Evolutionary conservation across 2,329 filamentous ascomycete species (phyloP).

Genomic region (Monosporascus sp.): DNA sequence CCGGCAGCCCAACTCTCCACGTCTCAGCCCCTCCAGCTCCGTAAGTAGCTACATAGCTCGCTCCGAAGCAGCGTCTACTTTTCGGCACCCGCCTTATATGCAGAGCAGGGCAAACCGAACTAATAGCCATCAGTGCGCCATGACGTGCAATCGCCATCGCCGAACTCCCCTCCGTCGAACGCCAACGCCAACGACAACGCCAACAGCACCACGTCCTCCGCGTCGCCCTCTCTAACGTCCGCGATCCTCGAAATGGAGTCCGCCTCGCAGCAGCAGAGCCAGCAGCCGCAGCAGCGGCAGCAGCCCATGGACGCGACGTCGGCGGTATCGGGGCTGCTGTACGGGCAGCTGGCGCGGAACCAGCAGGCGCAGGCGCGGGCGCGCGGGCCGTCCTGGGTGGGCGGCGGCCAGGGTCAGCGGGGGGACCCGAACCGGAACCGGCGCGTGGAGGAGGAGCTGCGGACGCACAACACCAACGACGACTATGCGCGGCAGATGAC

Average conservation of each 20-base stretch:
- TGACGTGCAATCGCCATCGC: slow-evolving; percentile 5
- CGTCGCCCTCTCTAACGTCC: slow-evolving; percentile 5
- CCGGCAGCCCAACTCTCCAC: slow-evolving; percentile 21
- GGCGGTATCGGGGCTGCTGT: slow-evolving; percentile 11
- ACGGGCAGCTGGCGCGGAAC: slow-evolving; percentile 3
- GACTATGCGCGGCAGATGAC: slow-evolving; percentile 60
- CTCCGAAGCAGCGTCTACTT: background rate
- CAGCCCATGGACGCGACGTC: slow-evolving; percentile 7
- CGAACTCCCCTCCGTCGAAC: background rate
- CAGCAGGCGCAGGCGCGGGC: background rate
- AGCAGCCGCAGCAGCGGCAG: background rate
- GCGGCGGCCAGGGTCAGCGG: slow-evolving; percentile 2
- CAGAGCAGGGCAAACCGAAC: background rate
- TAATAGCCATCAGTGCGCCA: slow-evolving; percentile 12
- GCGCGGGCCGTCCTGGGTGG: background rate
- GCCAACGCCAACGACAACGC: background rate
- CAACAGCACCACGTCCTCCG: background rate
- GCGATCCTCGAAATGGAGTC: slow-evolving; percentile 20
- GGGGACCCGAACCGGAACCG: slow-evolving; percentile 19
- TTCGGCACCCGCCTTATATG: background rate
- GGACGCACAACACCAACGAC: slow-evolving; percentile 35
- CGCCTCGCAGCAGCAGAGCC: background rate
- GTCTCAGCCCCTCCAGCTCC: slow-evolving; percentile 13
- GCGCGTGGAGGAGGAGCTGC: slow-evolving; percentile 32
- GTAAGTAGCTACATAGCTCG: slow-evolving; percentile 12